Conservation (phyloP, 106 monocot species). For the Dactylorhiza incarnata region DNA sequence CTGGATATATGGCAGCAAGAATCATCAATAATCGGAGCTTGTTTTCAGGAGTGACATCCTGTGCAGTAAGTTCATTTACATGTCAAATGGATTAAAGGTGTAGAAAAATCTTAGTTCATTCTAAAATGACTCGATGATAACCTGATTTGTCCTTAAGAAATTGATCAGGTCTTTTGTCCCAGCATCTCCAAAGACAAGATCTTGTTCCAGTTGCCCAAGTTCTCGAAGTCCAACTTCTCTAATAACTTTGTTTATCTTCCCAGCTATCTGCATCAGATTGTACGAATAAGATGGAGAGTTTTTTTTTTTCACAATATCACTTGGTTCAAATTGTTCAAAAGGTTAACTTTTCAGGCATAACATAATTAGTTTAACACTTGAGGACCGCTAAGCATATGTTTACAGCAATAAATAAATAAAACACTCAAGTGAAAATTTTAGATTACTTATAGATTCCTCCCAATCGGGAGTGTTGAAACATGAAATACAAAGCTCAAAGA, state of each 20-base stretch:
- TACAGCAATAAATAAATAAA: background rate
- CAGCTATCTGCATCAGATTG: constrained; percentile 70
- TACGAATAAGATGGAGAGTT: background rate
- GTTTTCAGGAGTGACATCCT: constrained; percentile 70
- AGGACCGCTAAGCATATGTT: background rate
- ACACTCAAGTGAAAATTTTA: no score
- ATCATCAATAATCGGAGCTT: constrained; percentile 85
- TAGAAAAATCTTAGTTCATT: background rate
- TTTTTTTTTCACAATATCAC: background rate
- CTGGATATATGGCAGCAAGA: constrained; percentile 68
- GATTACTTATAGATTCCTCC: no score
- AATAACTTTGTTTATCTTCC: constrained; percentile 81
- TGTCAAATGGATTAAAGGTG: background rate
- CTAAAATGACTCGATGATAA: constrained; percentile 9
- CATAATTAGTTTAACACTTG: background rate
- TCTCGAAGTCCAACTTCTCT: constrained; percentile 79
- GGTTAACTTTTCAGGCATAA: background rate
- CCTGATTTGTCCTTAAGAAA: constrained; percentile 82
- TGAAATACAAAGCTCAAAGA: no score
- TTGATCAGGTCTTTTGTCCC: constrained; percentile 91
- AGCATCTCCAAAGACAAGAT: constrained; percentile 98
- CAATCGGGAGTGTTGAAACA: no score
- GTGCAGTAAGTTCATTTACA: constrained; percentile 10
- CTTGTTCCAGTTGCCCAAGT: constrained; percentile 89
- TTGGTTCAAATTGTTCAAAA: background rate